Evolutionary conservation across 192 early-diverging fungal genomes (phyloP).

Genomic region (Rhizophagus sp.): DNA sequence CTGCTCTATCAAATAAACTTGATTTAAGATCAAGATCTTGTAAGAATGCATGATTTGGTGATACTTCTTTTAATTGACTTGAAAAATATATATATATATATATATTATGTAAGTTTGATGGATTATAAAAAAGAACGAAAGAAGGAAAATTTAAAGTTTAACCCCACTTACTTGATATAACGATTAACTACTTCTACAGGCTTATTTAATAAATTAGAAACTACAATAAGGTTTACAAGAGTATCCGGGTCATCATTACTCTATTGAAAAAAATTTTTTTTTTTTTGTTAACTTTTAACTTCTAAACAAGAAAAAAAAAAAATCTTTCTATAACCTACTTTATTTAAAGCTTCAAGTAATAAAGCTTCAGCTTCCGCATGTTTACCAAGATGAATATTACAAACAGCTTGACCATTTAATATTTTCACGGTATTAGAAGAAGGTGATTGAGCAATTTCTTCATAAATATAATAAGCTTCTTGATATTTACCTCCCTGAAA

Average conservation of each 20-base stretch:
- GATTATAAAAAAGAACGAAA: background rate
- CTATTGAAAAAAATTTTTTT: constrained; percentile 28
- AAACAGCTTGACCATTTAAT: constrained; percentile 78
- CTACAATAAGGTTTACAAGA: constrained; percentile 84
- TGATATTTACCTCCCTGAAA: constrained; percentile 76
- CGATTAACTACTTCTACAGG: constrained; percentile 62
- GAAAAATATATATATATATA: background rate
- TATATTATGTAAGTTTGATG: background rate
- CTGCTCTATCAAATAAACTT: constrained; percentile 78
- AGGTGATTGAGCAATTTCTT: constrained; percentile 86
- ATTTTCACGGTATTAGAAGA: constrained; percentile 72
- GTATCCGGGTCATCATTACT: constrained; percentile 76
- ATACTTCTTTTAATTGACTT: constrained; percentile 71
- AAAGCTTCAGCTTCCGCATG: constrained; percentile 82
- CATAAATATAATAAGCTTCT: constrained; percentile 91
- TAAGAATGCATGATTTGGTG: constrained; percentile 79
- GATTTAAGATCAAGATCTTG: constrained; percentile 76
- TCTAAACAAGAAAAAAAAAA: too few species aligned
- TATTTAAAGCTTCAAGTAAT: constrained; percentile 74
- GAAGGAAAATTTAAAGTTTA: background rate
- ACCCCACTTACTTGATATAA: constrained; percentile 64
- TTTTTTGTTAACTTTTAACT: too few species aligned
- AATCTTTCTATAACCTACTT: constrained; percentile 39
- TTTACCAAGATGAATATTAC: constrained; percentile 75
- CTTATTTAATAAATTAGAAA: constrained; percentile 67